Conservation (phyloP, 1,284 basidiomycete species). For the Cerioporus squamosus region DNA sequence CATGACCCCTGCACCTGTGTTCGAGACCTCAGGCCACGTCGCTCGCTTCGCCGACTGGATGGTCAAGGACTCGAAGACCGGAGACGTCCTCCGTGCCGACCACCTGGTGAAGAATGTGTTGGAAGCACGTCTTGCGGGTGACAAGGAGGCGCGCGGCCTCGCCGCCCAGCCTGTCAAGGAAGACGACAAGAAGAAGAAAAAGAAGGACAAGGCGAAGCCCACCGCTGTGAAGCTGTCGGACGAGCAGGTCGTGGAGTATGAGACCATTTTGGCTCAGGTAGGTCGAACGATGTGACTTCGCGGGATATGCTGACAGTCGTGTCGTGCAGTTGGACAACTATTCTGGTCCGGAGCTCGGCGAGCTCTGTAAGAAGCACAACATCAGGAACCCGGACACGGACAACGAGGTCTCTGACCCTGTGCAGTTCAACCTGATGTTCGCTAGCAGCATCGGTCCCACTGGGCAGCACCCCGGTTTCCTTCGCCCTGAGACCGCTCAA, state of each 20-base stretch:
- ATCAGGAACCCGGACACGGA: slow-evolving; percentile 93
- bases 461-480: slow-evolving; percentile 94
- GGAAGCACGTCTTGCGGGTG: slow-evolving; percentile 88
- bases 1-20: slow-evolving; percentile 95
- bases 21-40: slow-evolving; percentile 98
- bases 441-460: slow-evolving; percentile 97
- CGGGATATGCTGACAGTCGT: not conserved
- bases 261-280: slow-evolving; percentile 85
- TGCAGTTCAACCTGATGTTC: slow-evolving; percentile 99
- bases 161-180: slow-evolving; percentile 53
- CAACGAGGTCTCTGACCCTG: slow-evolving; percentile 92
- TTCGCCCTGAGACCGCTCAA: slow-evolving; percentile 98
- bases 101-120: slow-evolving; percentile 96
- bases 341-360: slow-evolving; percentile 87
- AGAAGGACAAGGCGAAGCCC: slow-evolving; percentile 85
- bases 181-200: slow-evolving; percentile 75
- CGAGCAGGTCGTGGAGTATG: slow-evolving; percentile 78
- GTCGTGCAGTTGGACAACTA: slow-evolving; percentile 89
- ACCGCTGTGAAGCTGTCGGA: slow-evolving; percentile 82
- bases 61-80: slow-evolving; percentile 94
- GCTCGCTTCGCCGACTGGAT: slow-evolving; percentile 99
- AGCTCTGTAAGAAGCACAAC: slow-evolving; percentile 82
- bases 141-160: slow-evolving; percentile 89
- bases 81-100: slow-evolving; percentile 97
- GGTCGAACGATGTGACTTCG: slow-evolving; percentile 29